Conservation (phyloP, 495 filamentous ascomycete genomes). For the Aspergillus leporis region DNA sequence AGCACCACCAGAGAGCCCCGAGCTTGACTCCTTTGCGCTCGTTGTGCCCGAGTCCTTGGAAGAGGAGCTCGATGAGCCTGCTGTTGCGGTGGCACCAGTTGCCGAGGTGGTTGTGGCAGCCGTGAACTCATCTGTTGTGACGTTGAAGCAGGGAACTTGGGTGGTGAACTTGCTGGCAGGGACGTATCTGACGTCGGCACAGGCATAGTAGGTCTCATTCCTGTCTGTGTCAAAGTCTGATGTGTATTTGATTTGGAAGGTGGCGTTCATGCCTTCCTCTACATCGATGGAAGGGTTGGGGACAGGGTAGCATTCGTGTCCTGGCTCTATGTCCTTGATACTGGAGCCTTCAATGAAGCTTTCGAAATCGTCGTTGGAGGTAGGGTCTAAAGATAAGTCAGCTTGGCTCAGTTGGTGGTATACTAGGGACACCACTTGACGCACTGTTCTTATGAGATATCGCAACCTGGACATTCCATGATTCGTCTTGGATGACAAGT, state of each 20-base stretch:
- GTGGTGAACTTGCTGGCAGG: conserved; percentile 36
- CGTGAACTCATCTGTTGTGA: conserved; percentile 34
- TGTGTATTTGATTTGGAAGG: conserved; percentile 52
- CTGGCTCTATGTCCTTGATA: conserved; percentile 39
- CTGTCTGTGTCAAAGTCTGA: conserved; percentile 42
- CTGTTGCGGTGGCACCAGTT: conserved; percentile 3
- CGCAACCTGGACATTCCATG: conserved; percentile 47
- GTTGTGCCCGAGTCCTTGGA: background rate
- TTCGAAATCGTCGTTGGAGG: conserved; percentile 43
- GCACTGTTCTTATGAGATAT: conserved; percentile 47
- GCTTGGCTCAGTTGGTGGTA: background rate
- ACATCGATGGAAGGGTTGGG: conserved; percentile 37
- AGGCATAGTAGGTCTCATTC: conserved; percentile 53
- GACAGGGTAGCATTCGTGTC: conserved; percentile 53
- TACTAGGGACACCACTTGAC: conserved; percentile 10
- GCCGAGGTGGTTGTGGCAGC: conserved; percentile 5
- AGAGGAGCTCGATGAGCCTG: conserved; percentile 13
- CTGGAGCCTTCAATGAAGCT: conserved; percentile 31
- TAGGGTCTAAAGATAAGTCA: conserved; percentile 33
- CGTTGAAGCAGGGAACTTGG: conserved; percentile 52
- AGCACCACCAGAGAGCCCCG: conserved; percentile 40
- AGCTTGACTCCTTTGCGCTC: background rate
- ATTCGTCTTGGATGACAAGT: conserved; percentile 44
- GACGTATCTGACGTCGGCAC: conserved; percentile 52
- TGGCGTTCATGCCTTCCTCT: conserved; percentile 46